Conservation (phyloP, 148 eudicot genomes). For the Talinum fruticosum region DNA sequence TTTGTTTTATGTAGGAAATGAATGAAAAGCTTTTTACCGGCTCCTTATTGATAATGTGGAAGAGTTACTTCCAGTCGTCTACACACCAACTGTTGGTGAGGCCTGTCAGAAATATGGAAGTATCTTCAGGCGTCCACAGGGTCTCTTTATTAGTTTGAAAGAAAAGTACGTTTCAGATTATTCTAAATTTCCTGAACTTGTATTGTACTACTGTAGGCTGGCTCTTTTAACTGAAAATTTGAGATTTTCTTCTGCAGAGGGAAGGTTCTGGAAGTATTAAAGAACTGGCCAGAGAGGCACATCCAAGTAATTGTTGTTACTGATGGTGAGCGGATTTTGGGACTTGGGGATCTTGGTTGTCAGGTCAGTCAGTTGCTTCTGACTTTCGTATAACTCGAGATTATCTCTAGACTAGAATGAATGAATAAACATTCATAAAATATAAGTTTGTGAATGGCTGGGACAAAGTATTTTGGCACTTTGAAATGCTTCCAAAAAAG, state of each 20-base stretch:
- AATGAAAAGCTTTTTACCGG: slow-evolving; percentile 73
- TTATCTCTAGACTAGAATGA: no score
- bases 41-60: slow-evolving; percentile 87
- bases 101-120: slow-evolving; percentile 94
- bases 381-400: not conserved
- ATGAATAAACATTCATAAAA: no score
- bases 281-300: slow-evolving; percentile 91
- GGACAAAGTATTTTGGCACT: no score
- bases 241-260: slow-evolving; percentile 51
- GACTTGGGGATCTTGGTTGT: slow-evolving; percentile 99
- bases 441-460: not conserved
- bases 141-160: slow-evolving; percentile 86
- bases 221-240: slow-evolving; percentile 7
- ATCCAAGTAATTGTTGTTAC: slow-evolving; percentile 96
- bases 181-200: not conserved
- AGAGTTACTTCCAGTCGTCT: slow-evolving; percentile 88
- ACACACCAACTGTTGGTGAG: slow-evolving; percentile 97
- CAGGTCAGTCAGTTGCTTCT: slow-evolving; percentile 49
- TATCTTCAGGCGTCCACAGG: slow-evolving; percentile 81
- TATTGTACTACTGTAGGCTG: not conserved
- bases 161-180: slow-evolving; percentile 49
- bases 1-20: slow-evolving; percentile 52
- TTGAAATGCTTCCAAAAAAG: no score
- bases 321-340: slow-evolving; percentile 97
- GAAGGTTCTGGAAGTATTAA: slow-evolving; percentile 77